Conservation (phyloP, 2,329 filamentous ascomycete species). For the Rosellinia necatrix region DNA sequence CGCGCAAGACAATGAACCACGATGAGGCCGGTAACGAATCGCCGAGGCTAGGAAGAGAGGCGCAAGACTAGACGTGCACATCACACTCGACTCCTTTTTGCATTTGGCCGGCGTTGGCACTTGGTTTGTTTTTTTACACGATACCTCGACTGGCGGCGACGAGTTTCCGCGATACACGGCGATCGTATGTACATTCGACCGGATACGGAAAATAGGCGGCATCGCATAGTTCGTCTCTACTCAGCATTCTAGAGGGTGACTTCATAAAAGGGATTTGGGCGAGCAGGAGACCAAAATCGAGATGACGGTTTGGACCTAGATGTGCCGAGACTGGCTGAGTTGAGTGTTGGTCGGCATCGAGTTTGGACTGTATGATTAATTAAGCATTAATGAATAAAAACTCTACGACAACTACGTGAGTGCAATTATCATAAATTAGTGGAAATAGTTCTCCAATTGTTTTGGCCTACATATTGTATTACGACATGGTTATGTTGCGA, state of each 20-base stretch:
- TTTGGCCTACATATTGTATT: too few species aligned
- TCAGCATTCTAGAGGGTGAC: slow-evolving; percentile 18
- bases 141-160: too few species aligned
- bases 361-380: slow-evolving; percentile 11
- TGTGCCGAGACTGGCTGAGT: neutral
- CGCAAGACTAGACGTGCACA: neutral
- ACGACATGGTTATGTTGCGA: too few species aligned
- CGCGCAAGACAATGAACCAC: slow-evolving; percentile 4
- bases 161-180: slow-evolving; percentile 14
- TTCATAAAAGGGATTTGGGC: slow-evolving; percentile 17
- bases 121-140: slow-evolving; percentile 25
- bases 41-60: neutral
- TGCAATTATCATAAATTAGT: too few species aligned
- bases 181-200: slow-evolving; percentile 12
- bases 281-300: slow-evolving; percentile 14
- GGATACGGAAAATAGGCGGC: slow-evolving; percentile 3
- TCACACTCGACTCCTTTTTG: slow-evolving; percentile 32
- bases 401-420: too few species aligned
- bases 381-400: too few species aligned
- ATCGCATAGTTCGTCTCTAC: neutral
- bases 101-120: slow-evolving; percentile 40
- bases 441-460: too few species aligned
- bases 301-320: neutral
- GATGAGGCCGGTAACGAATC: slow-evolving; percentile 6
- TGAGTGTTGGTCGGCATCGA: neutral